Percentiles rank a stretch among this genome's conserved stretches.
Conservation (phyloP, 1,284 basidiomycete species). For the Ganoderma multipileum region DNA sequence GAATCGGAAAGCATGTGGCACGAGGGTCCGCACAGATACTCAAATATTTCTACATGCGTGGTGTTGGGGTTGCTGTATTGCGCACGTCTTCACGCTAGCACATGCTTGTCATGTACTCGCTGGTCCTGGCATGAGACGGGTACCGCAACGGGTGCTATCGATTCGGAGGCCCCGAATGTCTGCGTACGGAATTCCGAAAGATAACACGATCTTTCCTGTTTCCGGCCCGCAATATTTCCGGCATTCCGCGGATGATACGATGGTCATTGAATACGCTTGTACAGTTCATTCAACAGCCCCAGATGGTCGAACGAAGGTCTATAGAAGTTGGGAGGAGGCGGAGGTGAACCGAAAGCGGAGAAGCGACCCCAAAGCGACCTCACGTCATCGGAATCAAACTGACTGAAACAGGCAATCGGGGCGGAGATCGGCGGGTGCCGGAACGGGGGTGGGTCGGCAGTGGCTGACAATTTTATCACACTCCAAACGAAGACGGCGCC, state of each 20-base stretch:
- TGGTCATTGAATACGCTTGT: not conserved
- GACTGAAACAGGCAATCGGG: not conserved
- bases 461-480: conserved; percentile 26
- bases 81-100: not conserved
- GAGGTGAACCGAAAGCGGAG: not conserved
- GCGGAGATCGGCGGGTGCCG: conserved; percentile 13
- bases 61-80: not conserved
- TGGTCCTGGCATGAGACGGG: not conserved
- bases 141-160: not conserved
- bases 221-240: not conserved
- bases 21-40: not conserved
- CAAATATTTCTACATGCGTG: not conserved
- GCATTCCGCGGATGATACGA: not conserved
- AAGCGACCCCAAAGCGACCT: not conserved
- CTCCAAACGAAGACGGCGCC: conserved; percentile 20
- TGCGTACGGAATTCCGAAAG: not conserved
- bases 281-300: not conserved
- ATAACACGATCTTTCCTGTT: not conserved
- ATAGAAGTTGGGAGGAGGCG: not conserved
- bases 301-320: not conserved
- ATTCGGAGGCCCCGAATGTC: not conserved
- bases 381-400: conserved; percentile 6
- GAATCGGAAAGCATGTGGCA: not conserved
- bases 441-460: not conserved
- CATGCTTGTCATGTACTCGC: not conserved